Conservation (phyloP, 1,139 yeast species). For the Saccharomyces pastorianus region DNA sequence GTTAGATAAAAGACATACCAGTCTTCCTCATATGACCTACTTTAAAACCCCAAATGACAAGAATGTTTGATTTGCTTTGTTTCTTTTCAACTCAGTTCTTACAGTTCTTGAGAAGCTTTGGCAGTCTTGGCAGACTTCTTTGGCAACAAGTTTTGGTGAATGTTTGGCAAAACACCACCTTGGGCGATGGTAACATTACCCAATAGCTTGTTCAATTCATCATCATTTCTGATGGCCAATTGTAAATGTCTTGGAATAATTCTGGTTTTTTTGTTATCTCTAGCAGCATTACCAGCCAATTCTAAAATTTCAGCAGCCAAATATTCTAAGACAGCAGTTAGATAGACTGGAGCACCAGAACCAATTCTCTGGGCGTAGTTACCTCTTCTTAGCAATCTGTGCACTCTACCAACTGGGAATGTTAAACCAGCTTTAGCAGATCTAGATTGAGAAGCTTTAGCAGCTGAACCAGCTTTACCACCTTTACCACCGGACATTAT, state of each 20-base stretch:
- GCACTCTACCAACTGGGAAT: slow-evolving; percentile 99
- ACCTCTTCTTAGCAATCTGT: slow-evolving; percentile 93
- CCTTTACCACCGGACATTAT: slow-evolving; percentile 98
- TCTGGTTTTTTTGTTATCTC: slow-evolving; percentile 97
- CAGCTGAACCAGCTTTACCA: slow-evolving; percentile 87
- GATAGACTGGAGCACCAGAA: slow-evolving; percentile 95
- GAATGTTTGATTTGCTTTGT: not conserved
- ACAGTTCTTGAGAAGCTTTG: slow-evolving; percentile 83
- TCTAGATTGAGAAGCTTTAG: slow-evolving; percentile 94
- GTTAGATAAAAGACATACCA: not conserved
- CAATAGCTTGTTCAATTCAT: slow-evolving; percentile 84
- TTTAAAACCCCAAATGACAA: not conserved
- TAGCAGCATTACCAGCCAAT: slow-evolving; percentile 98
- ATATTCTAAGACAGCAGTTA: slow-evolving; percentile 93
- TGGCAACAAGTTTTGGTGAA: slow-evolving; percentile 91
- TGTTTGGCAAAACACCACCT: slow-evolving; percentile 98
- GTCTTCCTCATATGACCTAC: not conserved
- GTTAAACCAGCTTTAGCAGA: slow-evolving; percentile 97
- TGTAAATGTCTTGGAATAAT: slow-evolving; percentile 97
- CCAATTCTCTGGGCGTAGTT: slow-evolving; percentile 99
- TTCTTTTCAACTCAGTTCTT: slow-evolving; percentile 23
- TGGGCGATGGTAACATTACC: slow-evolving; percentile 94
- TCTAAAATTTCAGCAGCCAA: slow-evolving; percentile 95
- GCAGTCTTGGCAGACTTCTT: slow-evolving; percentile 74
- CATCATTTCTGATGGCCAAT: slow-evolving; percentile 96